A percentile compares a stretch with the other conserved stretches of the same genome.
Conservation (phyloP, 192 early-diverging fungal species). For the Coemansia sp. region DNA sequence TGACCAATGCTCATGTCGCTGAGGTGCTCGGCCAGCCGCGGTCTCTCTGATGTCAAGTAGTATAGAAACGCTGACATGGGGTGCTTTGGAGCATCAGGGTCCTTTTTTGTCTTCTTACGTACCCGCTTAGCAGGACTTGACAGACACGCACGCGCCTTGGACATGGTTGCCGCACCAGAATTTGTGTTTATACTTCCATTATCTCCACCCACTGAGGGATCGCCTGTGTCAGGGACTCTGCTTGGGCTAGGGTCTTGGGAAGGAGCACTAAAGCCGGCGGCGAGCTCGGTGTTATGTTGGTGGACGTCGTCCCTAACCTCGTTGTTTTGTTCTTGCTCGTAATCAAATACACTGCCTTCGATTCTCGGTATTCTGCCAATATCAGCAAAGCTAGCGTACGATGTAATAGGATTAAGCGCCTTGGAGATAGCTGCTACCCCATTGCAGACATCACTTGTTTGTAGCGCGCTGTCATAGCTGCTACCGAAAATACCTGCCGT, state of each 20-base stretch:
- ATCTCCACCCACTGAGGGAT: neutral
- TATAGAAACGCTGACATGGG: slow-evolving; percentile 85
- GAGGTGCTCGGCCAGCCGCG: slow-evolving; percentile 60
- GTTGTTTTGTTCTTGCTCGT: slow-evolving; percentile 59
- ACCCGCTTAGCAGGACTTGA: slow-evolving; percentile 43
- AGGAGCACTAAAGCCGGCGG: neutral
- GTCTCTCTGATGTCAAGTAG: slow-evolving; percentile 67
- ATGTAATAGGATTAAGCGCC: neutral
- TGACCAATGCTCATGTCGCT: slow-evolving; percentile 70
- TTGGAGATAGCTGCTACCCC: slow-evolving; percentile 1
- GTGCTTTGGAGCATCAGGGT: slow-evolving; percentile 78
- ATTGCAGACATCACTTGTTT: neutral
- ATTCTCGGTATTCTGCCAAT: slow-evolving; percentile 48
- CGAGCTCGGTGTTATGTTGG: neutral
- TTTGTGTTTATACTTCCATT: neutral
- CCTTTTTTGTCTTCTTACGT: slow-evolving; percentile 68
- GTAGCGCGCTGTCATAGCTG: slow-evolving; percentile 12
- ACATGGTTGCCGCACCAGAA: slow-evolving; percentile 8
- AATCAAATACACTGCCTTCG: slow-evolving; percentile 61
- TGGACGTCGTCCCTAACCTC: slow-evolving; percentile 34
- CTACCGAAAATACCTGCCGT: slow-evolving; percentile 12
- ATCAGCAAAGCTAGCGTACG: slow-evolving; percentile 21
- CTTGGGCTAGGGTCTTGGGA: neutral
- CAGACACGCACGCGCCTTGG: slow-evolving; percentile 21
- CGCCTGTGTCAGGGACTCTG: neutral